Base-by-base conservation (phyloP, 1,284 basidiomycete genomes). In the Exobasidium cylindrosporum region DNA sequence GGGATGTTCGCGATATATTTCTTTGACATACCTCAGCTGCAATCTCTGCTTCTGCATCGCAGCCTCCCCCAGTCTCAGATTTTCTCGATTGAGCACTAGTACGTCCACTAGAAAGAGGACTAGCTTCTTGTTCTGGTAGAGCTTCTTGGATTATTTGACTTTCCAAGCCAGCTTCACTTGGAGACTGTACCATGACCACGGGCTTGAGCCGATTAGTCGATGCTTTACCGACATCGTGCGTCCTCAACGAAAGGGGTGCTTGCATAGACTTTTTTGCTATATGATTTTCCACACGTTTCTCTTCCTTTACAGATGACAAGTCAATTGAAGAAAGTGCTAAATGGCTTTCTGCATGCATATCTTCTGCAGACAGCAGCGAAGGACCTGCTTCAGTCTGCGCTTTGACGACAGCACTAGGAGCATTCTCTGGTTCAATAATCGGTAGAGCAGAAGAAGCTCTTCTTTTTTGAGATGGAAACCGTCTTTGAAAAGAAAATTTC, bases 121-220 rank as follows among this genome's bases (percentile, higher is more conserved):
- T 21, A 50, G 29, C 7, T 7, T 7, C 10, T 23, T 7, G 7
- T 50, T 50, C 23, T 7, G 24, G 21, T 7, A 7, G 24, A 50
- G 14, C 21, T 14, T 50, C 47, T 21, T 24, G 10, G 47, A 26
- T 7, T 31, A 24, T 50, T 7, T 14, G 21, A 26, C 10, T 7
- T 23, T 50, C 24, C 21, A 24, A 50, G 7, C 47, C 47, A 13
- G 54, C 54, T 21, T 55, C 54, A 43, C 10, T 55, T 3, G 54
- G 29, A 55, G 28, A 35, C 54, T 55, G 54, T 43, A 55, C 54
- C 54, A 55, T 29, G n/a, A 55, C 17, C 17, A n/a, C 7, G n/a
- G 54, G 54, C 45, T 26, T 29, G 7, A 7, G 47, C 21, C 47
- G 23, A 50, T 7, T n/a, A n/a, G n/a, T n/a, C n/a, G n/a, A n/a